These are phyloP conservation scores for Suhomyces anneliseae DNA, from an alignment of 1,139 yeast genomes.

Conservation along the genomic window DNA sequence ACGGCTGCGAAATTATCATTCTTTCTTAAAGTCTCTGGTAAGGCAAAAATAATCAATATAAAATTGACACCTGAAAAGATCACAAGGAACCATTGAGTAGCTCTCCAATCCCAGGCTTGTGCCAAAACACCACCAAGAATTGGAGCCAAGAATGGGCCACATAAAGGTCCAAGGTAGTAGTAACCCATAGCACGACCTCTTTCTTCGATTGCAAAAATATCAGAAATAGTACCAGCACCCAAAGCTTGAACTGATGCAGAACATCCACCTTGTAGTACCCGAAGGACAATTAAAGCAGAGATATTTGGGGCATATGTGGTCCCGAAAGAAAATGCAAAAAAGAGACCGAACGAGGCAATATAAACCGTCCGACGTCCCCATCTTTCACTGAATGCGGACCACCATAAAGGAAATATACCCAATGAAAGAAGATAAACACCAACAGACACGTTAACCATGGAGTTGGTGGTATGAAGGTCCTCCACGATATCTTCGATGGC, in stretches of 20 bases:
- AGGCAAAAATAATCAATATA: slow-evolving; percentile 48
- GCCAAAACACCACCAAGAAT: slow-evolving; percentile 78
- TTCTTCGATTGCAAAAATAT: slow-evolving; percentile 62
- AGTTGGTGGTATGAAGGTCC: slow-evolving; percentile 55
- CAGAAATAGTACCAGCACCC: slow-evolving; percentile 88
- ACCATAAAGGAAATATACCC: slow-evolving; percentile 86
- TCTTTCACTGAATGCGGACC: slow-evolving; percentile 78
- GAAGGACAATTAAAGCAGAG: slow-evolving; percentile 60
- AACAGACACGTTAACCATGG: slow-evolving; percentile 72
- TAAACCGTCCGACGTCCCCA: slow-evolving; percentile 77
- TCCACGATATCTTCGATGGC: slow-evolving; percentile 63
- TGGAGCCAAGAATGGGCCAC: slow-evolving; percentile 82
- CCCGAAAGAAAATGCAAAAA: slow-evolving; percentile 69
- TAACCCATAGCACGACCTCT: slow-evolving; percentile 82
- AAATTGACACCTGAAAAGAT: slow-evolving; percentile 61
- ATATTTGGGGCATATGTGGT: slow-evolving; percentile 67
- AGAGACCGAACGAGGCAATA: slow-evolving; percentile 61
- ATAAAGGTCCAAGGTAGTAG: slow-evolving; percentile 76
- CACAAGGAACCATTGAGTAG: slow-evolving; percentile 84
- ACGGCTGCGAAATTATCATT: slow-evolving; percentile 54
- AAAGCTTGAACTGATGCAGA: slow-evolving; percentile 87
- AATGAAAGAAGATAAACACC: slow-evolving; percentile 74
- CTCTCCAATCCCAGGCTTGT: slow-evolving; percentile 80
- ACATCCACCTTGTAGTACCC: slow-evolving; percentile 76
- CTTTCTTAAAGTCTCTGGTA: slow-evolving; percentile 75